Conservation (phyloP, 805 yeast genomes). For the Komagataella pastoris region DNA sequence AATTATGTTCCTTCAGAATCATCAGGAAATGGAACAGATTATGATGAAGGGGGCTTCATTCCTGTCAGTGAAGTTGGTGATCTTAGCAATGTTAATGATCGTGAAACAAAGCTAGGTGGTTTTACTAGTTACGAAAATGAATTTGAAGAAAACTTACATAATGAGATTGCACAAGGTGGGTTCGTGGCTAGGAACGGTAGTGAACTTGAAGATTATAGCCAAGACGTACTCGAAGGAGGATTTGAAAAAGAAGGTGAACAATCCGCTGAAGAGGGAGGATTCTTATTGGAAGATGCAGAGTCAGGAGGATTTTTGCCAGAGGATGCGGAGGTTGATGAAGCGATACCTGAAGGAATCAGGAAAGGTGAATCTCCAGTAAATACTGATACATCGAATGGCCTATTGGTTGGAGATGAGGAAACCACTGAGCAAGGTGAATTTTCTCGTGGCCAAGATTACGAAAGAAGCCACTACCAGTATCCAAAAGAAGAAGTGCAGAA, state of each 20-base stretch:
- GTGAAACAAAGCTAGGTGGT: neutral
- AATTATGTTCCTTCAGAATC: neutral
- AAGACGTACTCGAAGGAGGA: slow-evolving; percentile 1
- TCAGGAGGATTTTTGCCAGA: slow-evolving; percentile 6
- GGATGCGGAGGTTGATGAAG: neutral
- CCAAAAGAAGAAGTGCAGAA: neutral
- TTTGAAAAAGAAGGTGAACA: slow-evolving; percentile 1
- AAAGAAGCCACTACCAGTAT: neutral
- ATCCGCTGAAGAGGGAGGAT: slow-evolving; percentile 3
- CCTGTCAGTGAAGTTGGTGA: neutral
- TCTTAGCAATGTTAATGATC: neutral
- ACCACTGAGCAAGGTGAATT: neutral
- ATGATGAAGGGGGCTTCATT: neutral
- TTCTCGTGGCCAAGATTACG: neutral
- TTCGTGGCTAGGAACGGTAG: neutral
- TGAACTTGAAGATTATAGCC: slow-evolving; percentile 2
- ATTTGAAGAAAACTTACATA: neutral
- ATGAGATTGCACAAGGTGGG: neutral
- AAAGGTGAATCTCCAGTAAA: slow-evolving; percentile 2
- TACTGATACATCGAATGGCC: too few relatives aligned
- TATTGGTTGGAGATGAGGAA: neutral
- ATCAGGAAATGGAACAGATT: neutral
- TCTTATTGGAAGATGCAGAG: slow-evolving; percentile 1
- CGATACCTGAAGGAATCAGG: neutral
- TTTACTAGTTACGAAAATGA: neutral